Evolutionary conservation across 805 yeast species (phyloP).

Genomic region (Saccharomyces eubayanus): DNA sequence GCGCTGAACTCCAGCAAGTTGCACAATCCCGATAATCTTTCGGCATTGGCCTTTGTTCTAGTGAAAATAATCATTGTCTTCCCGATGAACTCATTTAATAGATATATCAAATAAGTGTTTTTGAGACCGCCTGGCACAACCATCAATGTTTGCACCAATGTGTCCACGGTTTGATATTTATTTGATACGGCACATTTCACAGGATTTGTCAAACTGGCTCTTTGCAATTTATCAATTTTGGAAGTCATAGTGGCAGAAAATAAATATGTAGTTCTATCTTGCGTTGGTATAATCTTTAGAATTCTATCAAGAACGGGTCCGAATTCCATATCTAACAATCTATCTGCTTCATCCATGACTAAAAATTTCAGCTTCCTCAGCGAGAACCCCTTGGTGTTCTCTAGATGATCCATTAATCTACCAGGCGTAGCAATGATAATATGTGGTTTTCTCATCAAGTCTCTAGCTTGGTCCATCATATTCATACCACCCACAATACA

Average conservation of each 20-base stretch:
- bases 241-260: conserved; percentile 97
- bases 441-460: conserved; percentile 89
- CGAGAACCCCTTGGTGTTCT: conserved; percentile 83
- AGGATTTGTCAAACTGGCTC: conserved; percentile 85
- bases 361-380: conserved; percentile 68
- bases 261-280: conserved; percentile 69
- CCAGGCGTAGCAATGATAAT: conserved; percentile 95
- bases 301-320: conserved; percentile 90
- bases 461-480: conserved; percentile 95
- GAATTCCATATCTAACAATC: conserved; percentile 90
- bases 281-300: conserved; percentile 71
- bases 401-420: conserved; percentile 85
- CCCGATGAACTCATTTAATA: conserved; percentile 75
- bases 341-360: conserved; percentile 96
- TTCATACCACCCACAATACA: conserved; percentile 98
- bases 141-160: conserved; percentile 81
- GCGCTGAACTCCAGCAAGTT: conserved; percentile 80
- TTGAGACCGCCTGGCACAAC: conserved; percentile 89
- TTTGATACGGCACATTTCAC: conserved; percentile 84
- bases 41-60: conserved; percentile 91
- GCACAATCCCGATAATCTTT: conserved; percentile 74
- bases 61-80: conserved; percentile 86
- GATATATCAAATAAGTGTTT: conserved; percentile 75
- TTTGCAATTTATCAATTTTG: conserved; percentile 86
- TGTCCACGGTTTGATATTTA: conserved; percentile 88